Conservation (phyloP, 345 rosid genomes). For the Brassica napus region DNA sequence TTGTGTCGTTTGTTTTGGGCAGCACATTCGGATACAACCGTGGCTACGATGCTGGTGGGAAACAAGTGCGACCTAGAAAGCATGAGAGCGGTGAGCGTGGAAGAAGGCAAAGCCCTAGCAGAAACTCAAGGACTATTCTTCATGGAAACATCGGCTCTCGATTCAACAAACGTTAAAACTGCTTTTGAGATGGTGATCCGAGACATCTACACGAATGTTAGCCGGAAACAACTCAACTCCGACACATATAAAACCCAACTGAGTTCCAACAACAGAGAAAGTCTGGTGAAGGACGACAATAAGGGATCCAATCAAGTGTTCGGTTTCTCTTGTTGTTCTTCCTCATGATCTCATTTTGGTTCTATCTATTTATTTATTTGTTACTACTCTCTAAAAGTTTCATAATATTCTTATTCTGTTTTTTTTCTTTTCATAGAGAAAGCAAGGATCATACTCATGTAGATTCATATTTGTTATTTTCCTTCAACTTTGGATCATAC, state of each 20-base stretch:
- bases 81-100: slow-evolving; percentile 32
- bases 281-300: slow-evolving; percentile 50
- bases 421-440: too few relatives aligned
- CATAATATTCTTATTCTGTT: too few relatives aligned
- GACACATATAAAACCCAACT: slow-evolving; percentile 74
- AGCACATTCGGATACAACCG: slow-evolving; percentile 77
- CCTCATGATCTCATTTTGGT: neutral
- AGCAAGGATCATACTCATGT: too few relatives aligned
- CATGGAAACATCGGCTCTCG: slow-evolving; percentile 93
- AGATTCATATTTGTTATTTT: too few relatives aligned
- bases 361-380: neutral
- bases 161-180: slow-evolving; percentile 72
- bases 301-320: slow-evolving; percentile 47
- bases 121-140: slow-evolving; percentile 72
- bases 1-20: slow-evolving; percentile 8
- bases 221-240: slow-evolving; percentile 73
- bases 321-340: slow-evolving; percentile 78
- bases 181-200: slow-evolving; percentile 77
- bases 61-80: slow-evolving; percentile 77
- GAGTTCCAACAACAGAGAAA: slow-evolving; percentile 63
- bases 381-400: neutral
- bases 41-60: slow-evolving; percentile 82
- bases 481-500: too few relatives aligned
- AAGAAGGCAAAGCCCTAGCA: slow-evolving; percentile 75
- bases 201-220: slow-evolving; percentile 66